Conservation (phyloP, 139 green algal species). For the Tetradesmus obliquus region DNA sequence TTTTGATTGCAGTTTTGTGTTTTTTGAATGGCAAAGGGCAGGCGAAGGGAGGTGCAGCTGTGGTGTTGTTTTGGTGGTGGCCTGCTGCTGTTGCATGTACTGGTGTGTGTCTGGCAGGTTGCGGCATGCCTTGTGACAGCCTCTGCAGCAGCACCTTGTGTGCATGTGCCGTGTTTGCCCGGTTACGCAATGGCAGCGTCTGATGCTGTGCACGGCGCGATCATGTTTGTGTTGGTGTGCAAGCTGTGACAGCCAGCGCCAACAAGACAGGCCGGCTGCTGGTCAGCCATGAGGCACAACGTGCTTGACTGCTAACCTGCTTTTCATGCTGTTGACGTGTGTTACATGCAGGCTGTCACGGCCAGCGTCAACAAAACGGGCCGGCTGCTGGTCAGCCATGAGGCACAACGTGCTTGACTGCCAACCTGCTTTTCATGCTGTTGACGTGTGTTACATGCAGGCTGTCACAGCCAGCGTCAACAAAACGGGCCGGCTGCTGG, state of each 20-base stretch:
- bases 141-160: no score
- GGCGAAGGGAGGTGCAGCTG: background rate
- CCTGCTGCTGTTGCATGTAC: no score
- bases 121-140: no score
- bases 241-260: conserved; percentile 48
- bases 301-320: no score
- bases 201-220: no score
- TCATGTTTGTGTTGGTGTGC: no score
- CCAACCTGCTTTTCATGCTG: no score
- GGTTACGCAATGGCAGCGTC: no score
- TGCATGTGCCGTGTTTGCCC: no score
- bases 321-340: background rate
- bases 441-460: background rate
- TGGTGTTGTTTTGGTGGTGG: background rate
- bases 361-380: conserved; percentile 73
- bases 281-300: conserved; percentile 89
- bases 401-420: conserved; percentile 62
- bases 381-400: conserved; percentile 88
- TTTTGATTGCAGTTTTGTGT: conserved; percentile 38
- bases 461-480: conserved; percentile 56
- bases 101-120: no score
- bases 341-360: conserved; percentile 9
- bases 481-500: conserved; percentile 81
- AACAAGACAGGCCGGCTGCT: conserved; percentile 79
- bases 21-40: no score